Evolutionary conservation across 352 stramenopile species (phyloP), one percentile per base, ranked within the genome.

Genomic region (Phytopythium helicoides): DNA sequence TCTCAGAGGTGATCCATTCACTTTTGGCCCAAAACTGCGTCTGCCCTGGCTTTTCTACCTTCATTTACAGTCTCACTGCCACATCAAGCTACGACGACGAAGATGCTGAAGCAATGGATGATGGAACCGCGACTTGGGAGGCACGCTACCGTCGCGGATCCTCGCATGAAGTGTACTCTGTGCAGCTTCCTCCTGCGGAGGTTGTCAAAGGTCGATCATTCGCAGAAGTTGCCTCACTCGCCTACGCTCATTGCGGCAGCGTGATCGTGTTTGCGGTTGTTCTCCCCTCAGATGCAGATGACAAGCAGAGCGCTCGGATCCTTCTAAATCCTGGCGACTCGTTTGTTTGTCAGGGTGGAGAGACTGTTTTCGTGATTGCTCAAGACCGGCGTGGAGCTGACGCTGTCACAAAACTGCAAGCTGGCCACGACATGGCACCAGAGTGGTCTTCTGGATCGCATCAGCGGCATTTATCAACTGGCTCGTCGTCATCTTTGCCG

Each of bases 1-100:
- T 92, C 9, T 87, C 77, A 4, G 84, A 94, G 51, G 64, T 92
- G 15, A 80, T 88, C 49, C 62, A 89, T 54, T 94, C 81, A 26
- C 53, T 94, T 23, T 56, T 94, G n/a, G 84, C 69, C 2, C 84
- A 94, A 58, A 92, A 92, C 67, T 94, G 84, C 45, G 74, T 92
- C 45, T 94, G 84, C 28, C 84, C 84, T 10, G 84, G 81, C 5
- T 94, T 94, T 44, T 92, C 84, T 2, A 94, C 84, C 11, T 84
- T 94, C 56, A 90, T 94, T 37, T 94, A 94, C 62, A 92, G 89
- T 37, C 57, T 94, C 26, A 94, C 84, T 23, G 87, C 80, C 3
- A 91, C 81, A 9, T 92, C 84, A 8, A 92, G 81, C 47, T 88
- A 69, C 44, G 68, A 73, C 53, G 64, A 71, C 49, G 61, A 68